phyloP scores from a whole-genome alignment of 352 stramenopile species.

The Blastocystis sp. region DNA sequence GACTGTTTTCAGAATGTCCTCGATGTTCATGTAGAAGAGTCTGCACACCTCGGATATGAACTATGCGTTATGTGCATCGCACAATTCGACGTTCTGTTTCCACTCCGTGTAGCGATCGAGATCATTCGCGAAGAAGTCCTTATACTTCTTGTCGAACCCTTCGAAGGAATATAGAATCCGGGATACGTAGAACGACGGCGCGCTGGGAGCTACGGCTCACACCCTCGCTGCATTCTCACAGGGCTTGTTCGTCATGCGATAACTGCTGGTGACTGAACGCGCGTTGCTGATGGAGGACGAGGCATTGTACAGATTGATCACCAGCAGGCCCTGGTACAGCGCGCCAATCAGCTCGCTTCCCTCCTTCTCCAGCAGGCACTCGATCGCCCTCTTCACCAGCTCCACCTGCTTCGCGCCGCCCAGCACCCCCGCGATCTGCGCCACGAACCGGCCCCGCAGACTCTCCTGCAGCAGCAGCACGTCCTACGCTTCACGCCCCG shows the following conservation, averaged over 20 bases:
- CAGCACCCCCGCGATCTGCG: background rate
- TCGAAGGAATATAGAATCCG: conserved; percentile 17
- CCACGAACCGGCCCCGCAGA: background rate
- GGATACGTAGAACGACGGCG: conserved; percentile 34
- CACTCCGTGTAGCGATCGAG: background rate
- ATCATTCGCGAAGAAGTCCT: background rate
- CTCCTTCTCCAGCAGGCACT: background rate
- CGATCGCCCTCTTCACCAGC: background rate
- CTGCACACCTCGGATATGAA: conserved; percentile 22
- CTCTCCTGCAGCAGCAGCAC: conserved; percentile 13
- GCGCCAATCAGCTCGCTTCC: background rate
- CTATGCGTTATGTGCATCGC: background rate
- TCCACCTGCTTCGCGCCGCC: background rate
- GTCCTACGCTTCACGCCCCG: background rate
- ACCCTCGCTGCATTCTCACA: background rate
- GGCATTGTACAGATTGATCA: background rate
- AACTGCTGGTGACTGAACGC: conserved; percentile 61
- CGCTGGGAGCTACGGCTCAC: conserved; percentile 22
- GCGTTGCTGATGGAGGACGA: conserved; percentile 3
- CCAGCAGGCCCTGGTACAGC: background rate
- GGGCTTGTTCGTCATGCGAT: conserved; percentile 66
- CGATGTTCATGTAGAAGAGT: background rate
- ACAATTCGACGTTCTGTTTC: background rate
- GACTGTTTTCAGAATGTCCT: conserved; percentile 54
- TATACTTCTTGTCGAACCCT: conserved; percentile 40